Percentiles rank a stretch among this genome's conserved stretches.
Conservation (phyloP, 768 basidiomycete genomes). For the Panus rudis region DNA sequence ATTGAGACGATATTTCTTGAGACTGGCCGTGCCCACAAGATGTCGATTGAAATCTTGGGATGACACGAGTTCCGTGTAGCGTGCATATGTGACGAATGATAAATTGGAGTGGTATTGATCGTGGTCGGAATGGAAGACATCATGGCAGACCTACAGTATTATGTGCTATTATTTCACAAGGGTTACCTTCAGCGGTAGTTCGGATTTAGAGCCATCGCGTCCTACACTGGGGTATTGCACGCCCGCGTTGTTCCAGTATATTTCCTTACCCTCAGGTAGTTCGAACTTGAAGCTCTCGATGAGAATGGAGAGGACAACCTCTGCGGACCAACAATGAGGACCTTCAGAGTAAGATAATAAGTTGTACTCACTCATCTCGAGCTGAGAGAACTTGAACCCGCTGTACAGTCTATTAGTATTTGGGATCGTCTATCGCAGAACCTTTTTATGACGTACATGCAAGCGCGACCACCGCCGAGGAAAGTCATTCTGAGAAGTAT, state of each 20-base stretch:
- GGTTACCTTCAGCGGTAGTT: conserved; percentile 5
- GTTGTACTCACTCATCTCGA: conserved; percentile 17
- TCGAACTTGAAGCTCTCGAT: conserved; percentile 9
- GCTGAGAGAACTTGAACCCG: conserved; percentile 19
- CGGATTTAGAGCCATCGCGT: background rate
- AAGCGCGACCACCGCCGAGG: conserved; percentile 9
- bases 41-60: too few species aligned
- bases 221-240: conserved; percentile 12
- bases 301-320: conserved; percentile 11
- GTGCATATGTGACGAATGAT: too few species aligned
- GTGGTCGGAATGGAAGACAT: too few species aligned
- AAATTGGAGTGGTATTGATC: too few species aligned
- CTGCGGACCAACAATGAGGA: background rate
- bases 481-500: conserved; percentile 11
- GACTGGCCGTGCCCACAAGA: too few species aligned
- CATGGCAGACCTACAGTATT: too few species aligned
- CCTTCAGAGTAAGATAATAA: background rate
- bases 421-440: background rate
- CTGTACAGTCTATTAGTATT: conserved; percentile 4
- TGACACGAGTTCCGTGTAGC: too few species aligned
- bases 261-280: conserved; percentile 5
- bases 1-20: too few species aligned
- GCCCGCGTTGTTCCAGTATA: conserved; percentile 12
- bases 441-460: conserved; percentile 9
- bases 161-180: background rate